A percentile compares a stretch with the other conserved stretches of the same genome.
Conservation (phyloP, 2,329 filamentous ascomycete species). For the Parafenestella ontariensis region DNA sequence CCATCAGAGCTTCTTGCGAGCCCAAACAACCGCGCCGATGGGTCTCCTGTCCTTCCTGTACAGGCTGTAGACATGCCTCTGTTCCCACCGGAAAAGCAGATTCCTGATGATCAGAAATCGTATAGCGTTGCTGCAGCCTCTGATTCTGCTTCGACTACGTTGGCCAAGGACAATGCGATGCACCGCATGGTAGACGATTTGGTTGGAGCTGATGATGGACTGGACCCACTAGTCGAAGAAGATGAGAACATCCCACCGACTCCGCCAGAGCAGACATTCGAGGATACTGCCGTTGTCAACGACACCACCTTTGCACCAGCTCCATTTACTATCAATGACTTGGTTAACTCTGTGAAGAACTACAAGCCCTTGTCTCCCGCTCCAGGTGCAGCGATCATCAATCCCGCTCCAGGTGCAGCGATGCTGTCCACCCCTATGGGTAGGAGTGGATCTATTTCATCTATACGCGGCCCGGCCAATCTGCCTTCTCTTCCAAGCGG, state of each 20-base stretch:
- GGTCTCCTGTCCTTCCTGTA: constrained; percentile 48
- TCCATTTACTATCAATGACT: constrained; percentile 44
- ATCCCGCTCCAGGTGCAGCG: constrained; percentile 31
- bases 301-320: constrained; percentile 39
- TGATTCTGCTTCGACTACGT: constrained; percentile 56
- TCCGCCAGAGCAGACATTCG: constrained; percentile 55
- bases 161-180: constrained; percentile 58
- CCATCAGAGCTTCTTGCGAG: constrained; percentile 59
- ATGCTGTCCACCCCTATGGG: constrained; percentile 43
- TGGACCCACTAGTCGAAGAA: constrained; percentile 51
- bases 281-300: constrained; percentile 47
- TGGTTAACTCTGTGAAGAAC: constrained; percentile 48
- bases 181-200: constrained; percentile 66
- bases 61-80: constrained; percentile 50
- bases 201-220: constrained; percentile 53
- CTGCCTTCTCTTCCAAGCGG: constrained; percentile 49
- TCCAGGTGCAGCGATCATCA: constrained; percentile 29
- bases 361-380: constrained; percentile 42
- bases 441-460: constrained; percentile 43
- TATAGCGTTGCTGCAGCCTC: constrained; percentile 48
- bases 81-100: constrained; percentile 33
- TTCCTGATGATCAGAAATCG: constrained; percentile 47
- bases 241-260: constrained; percentile 55
- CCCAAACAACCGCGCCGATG: constrained; percentile 48
- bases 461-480: constrained; percentile 42